Evolutionary conservation across 495 filamentous ascomycete species (phyloP).

Genomic region (Lepidopterella palustris): DNA sequence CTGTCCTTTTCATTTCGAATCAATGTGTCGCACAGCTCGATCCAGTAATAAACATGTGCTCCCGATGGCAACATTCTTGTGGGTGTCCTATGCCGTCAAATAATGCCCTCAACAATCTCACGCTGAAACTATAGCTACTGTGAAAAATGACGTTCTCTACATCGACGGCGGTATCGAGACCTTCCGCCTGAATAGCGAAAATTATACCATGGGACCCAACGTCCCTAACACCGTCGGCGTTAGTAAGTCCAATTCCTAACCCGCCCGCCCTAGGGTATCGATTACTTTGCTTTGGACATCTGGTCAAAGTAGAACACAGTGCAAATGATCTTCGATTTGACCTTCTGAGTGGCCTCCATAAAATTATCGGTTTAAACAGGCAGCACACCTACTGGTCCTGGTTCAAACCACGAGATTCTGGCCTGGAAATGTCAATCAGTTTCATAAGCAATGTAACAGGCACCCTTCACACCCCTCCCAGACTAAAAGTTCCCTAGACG

Average conservation of each 20-base stretch:
- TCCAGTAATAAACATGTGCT: neutral
- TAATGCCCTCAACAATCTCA: neutral
- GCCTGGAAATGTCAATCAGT: too few relatives aligned
- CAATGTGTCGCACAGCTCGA: neutral
- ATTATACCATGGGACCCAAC: neutral
- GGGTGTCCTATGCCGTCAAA: neutral
- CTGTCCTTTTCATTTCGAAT: neutral
- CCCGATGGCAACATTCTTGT: constrained; percentile 1
- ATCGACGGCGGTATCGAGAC: constrained; percentile 36
- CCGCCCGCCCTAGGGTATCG: neutral
- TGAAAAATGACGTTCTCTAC: constrained; percentile 38
- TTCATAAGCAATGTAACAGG: too few relatives aligned
- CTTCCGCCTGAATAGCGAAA: constrained; percentile 3
- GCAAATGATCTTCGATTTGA: neutral
- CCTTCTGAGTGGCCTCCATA: too few relatives aligned
- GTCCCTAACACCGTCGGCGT: neutral
- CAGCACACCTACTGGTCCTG: too few relatives aligned
- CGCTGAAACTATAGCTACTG: constrained; percentile 6
- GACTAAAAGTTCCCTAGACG: constrained; percentile 28
- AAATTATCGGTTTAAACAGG: too few relatives aligned
- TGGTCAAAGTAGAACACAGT: too few relatives aligned
- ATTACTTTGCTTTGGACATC: too few relatives aligned
- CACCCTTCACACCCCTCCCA: neutral
- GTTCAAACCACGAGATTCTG: too few relatives aligned
- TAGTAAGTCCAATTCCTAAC: neutral